Evolutionary conservation across 441 rosid genomes (phyloP), one percentile per base, ranked within the genome.

Genomic region (Theobroma grandiflorum): DNA sequence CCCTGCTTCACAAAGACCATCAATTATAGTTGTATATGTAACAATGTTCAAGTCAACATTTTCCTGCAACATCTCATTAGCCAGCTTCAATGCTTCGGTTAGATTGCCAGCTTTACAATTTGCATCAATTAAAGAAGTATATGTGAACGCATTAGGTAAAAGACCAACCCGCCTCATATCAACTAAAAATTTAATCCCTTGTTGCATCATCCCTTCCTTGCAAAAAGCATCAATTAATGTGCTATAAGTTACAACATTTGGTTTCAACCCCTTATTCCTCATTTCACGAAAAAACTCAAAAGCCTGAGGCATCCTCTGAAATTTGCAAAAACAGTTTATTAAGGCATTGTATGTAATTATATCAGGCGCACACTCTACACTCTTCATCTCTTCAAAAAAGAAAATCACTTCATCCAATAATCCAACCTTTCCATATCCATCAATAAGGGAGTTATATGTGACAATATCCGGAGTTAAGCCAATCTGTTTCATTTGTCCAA

Each of bases 201-300:
- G 85, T 63, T 79, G 89, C 90, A 92, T 89, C 96, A 93, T 93
- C 61, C 90, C 91, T 59, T 89, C 95, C 79, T 92, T 92, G 83
- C 96, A 91, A 33, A 93, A 80, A 16, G 90, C 92, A 86, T 92
- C 97, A 79, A 93, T 86, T 76, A 93, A 67, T 59, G 96, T 88
- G 80, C 94, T 93, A 72, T 93, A 91, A 76, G 92, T 92, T 53
- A 89, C 86, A 84, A 90, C 92, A 84, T 91, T 90, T 14, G 94
- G 93, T 84, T 78, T 89, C 85, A 91, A 62, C 65, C 87, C 93
- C 72, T 74, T 79, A 22, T 12, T 79, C 85, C 84, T 92, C 92
- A 92, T 88, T 85, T 91, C 94, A 58, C 73, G 55, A 72, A 85
- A 84, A 85, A 88, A 92, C 80, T 74, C 75, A 79, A 93, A 79